Evolutionary conservation across 805 yeast species (phyloP).

Genomic region (Blastobotrys attinorum): DNA sequence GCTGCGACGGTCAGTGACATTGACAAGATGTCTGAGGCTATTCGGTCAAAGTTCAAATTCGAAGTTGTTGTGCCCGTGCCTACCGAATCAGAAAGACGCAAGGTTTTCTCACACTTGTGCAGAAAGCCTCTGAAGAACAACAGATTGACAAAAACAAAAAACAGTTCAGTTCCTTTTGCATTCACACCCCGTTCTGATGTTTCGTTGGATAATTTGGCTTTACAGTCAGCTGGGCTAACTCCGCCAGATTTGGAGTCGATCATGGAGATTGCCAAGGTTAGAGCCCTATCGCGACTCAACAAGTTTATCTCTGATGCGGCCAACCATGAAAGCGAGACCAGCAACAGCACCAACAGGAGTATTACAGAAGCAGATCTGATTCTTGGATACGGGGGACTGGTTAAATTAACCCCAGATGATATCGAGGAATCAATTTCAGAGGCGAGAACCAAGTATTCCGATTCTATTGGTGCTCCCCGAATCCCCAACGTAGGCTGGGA

Average conservation of each 20-base stretch:
- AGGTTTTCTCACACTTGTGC: constrained; percentile 48
- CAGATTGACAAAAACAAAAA: not conserved
- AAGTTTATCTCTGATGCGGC: too few relatives aligned
- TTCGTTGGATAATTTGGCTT: constrained; percentile 48
- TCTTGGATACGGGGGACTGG: constrained; percentile 47
- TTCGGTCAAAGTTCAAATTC: constrained; percentile 65
- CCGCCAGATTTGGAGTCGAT: constrained; percentile 75
- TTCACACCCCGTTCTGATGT: constrained; percentile 42
- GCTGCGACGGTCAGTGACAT: constrained; percentile 62
- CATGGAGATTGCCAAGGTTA: constrained; percentile 52
- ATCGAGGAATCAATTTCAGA: constrained; percentile 63
- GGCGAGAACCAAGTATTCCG: constrained; percentile 84
- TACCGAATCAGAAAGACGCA: constrained; percentile 59
- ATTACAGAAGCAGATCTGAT: constrained; percentile 30
- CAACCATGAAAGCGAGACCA: too few relatives aligned
- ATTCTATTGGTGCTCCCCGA: constrained; percentile 92
- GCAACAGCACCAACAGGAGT: not conserved
- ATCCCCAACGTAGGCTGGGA: constrained; percentile 96
- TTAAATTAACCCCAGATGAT: constrained; percentile 49
- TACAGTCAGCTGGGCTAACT: constrained; percentile 88
- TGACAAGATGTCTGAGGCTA: constrained; percentile 56
- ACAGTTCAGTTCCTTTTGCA: constrained; percentile 13
- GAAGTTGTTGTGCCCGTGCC: constrained; percentile 76
- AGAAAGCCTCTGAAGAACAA: not conserved
- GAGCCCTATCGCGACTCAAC: constrained; percentile 45